A percentile compares a stretch with the other conserved stretches of the same genome.
Conservation (phyloP, 306 rosid genomes). For the Sphenostylis stenocarpa region DNA sequence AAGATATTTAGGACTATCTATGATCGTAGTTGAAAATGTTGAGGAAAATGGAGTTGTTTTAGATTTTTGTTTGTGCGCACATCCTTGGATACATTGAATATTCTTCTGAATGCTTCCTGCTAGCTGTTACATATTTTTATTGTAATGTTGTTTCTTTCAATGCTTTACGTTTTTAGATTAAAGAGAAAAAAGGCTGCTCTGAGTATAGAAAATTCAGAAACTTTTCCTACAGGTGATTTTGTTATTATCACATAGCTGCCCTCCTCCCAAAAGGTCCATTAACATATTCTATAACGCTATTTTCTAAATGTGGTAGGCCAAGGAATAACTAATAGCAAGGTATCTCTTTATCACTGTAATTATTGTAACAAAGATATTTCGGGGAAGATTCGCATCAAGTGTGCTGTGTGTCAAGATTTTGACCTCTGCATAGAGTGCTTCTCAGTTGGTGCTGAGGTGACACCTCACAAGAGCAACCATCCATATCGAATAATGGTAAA, state of each 20-base stretch:
- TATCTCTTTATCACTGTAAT: constrained; percentile 84
- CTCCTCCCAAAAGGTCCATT: background rate
- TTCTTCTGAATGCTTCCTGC: constrained; percentile 18
- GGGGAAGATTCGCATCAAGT: constrained; percentile 80
- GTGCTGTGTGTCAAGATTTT: constrained; percentile 83
- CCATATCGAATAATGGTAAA: constrained; percentile 67
- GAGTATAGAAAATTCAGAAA: constrained; percentile 41
- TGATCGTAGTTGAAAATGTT: background rate
- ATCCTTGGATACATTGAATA: constrained; percentile 15
- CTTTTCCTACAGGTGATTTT: constrained; percentile 41
- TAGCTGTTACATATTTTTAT: constrained; percentile 9
- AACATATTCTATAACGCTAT: background rate
- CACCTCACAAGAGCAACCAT: constrained; percentile 87
- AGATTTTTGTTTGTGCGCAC: background rate
- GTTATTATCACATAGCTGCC: background rate
- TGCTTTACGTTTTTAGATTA: constrained; percentile 41
- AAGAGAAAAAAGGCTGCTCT: constrained; percentile 62
- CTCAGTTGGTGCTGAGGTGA: constrained; percentile 90
- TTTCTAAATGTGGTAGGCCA: constrained; percentile 51
- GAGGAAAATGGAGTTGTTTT: background rate
- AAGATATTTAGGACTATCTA: background rate
- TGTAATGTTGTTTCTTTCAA: constrained; percentile 14
- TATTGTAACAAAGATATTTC: constrained; percentile 96
- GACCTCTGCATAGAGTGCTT: constrained; percentile 79
- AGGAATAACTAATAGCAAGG: constrained; percentile 67